Evolutionary conservation across 495 filamentous ascomycete genomes (phyloP), one percentile per base, ranked within the genome.

Genomic region (Aspergillus conjunctus): DNA sequence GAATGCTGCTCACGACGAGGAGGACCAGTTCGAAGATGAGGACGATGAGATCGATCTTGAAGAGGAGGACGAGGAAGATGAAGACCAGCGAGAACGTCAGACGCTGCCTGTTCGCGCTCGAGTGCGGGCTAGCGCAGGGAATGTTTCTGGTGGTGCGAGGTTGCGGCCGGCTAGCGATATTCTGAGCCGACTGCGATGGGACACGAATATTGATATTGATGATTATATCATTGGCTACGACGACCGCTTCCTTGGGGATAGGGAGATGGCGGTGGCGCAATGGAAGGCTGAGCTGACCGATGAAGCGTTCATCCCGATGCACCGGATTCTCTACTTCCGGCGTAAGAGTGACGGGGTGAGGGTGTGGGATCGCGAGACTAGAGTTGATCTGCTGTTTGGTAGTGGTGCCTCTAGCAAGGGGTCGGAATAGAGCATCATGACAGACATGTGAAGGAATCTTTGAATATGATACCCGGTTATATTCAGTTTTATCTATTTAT

Each of bases 281-380:
- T 51, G 49, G 49, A 51, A 51, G 26, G 49, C 21, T 11, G 49
- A 51, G 26, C 14, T 51, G 14, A 51, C 49, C 1, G 49, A 51
- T 11, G 49, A 51, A 17, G 49, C 21, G 8, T 51, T 51, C 17
- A 51, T 51, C 12, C 49, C 49, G 11, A 51, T 51, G 49, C 49
- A 51, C 32, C 49, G 49, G 22, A 51, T 51, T 17, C 17, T 51
- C 4, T 51, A 51, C 17, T 51, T 51, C 6, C 15, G 20, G 49
- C 49, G 49, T 10, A 12, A 17, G 26, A 51, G 49, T 21, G 49
- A 51, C 14, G 49, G 49, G 26, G 49, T 51, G 49, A 51, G 14
- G 26, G 49, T 51, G 12, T 51, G 49, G 49, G 49, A 51, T 32
- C 49, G 49, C 9, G 49, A 51, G 21, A 51, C 21, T 12, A 51